Evolutionary conservation across 768 basidiomycete genomes (phyloP), one percentile per base, ranked within the genome.

Genomic region (Pleurotus giganteus): DNA sequence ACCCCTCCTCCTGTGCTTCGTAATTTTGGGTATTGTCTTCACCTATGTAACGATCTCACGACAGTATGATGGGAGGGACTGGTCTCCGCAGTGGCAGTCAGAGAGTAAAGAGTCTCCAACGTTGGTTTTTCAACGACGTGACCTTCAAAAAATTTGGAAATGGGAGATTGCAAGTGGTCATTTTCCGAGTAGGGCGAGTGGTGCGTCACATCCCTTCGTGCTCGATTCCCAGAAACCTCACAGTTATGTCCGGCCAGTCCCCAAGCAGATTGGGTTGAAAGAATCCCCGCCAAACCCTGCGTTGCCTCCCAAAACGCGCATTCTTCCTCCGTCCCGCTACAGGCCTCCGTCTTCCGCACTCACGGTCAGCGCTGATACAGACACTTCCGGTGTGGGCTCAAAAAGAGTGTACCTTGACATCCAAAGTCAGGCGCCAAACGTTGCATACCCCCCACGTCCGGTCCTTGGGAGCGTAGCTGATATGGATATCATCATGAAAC

Each of bases 101-200:
- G 36, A 58, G 63, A 15, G 55, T 61, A 21, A 63, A n/a, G 77
- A 86, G 29, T 72, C 81, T 13, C 73, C 89, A 1, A 90, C 90
- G 32, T 77, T 91, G 24, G 86, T 90, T 32, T 91, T 82, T 61
- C 72, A 74, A 36, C 76, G 84, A 24, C 76, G 85, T 37, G 88
- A 94, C 63, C 68, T 95, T 27, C 88, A 88, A 67, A 78, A 83
- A 66, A 88, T 98, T 65, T 97, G 94, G 94, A 80, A 83, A 58
- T 97, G 94, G 94, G 94, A 96, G 74, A 79, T 97, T 54, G 80
- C 85, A 37, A 89, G 89, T 60, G 94, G 94, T 4, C 93, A 95
- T 71, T 89, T 88, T 72, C 94, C 94, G 21, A 90, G 88, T 66
- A 74, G 72, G 45, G 76, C 81, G 47, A 77, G 78, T 47, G 82